Percentiles rank a stretch among this genome's conserved stretches.
Conservation (phyloP, 305 asterid species). For the Fraxinus sp. region DNA sequence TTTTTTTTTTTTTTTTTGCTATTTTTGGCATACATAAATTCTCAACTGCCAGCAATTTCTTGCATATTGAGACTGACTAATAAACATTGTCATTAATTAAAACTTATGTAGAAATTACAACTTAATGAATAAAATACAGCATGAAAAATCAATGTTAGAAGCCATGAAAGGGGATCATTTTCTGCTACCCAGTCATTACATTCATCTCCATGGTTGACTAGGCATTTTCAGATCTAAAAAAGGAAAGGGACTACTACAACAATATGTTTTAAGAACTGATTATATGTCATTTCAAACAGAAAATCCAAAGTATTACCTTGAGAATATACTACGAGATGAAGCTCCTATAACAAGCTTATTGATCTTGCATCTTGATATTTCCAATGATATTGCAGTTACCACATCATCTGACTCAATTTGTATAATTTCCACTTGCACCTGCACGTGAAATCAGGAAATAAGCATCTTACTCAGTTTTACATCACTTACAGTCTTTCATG, state of each 20-base stretch:
- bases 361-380: conserved; percentile 40
- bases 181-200: neutral
- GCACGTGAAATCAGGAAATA: conserved; percentile 20
- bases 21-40: neutral
- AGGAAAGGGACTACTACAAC: neutral
- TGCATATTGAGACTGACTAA: neutral
- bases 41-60: neutral
- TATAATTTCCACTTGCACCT: conserved; percentile 70
- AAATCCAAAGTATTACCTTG: conserved; percentile 43
- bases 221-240: neutral
- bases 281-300: neutral
- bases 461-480: neutral
- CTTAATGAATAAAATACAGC: neutral
- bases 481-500: neutral
- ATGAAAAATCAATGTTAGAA: neutral
- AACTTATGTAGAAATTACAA: neutral
- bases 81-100: neutral
- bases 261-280: neutral
- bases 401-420: conserved; percentile 81
- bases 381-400: conserved; percentile 46
- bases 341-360: conserved; percentile 72
- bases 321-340: conserved; percentile 68
- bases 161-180: neutral
- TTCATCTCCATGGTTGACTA: neutral
- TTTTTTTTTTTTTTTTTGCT: neutral